Evolutionary conservation across 2,329 filamentous ascomycete genomes (phyloP).

Genomic region (Botryotinia globosa): DNA sequence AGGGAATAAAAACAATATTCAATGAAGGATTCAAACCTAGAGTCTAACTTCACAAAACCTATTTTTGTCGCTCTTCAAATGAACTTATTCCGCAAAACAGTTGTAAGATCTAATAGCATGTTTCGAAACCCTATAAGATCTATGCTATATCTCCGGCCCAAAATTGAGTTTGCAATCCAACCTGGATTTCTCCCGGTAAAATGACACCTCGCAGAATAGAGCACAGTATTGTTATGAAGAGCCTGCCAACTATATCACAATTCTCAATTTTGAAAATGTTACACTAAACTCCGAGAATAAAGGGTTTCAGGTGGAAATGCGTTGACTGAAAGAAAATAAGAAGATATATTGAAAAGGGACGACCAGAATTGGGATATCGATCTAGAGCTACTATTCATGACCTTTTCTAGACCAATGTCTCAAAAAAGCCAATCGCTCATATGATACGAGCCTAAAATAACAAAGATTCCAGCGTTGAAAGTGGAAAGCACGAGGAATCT

Average conservation of each 20-base stretch:
- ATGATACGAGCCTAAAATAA: too few relatives aligned
- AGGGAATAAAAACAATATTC: not conserved
- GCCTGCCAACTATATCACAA: not conserved
- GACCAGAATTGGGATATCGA: too few relatives aligned
- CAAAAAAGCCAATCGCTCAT: too few relatives aligned
- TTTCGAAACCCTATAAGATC: too few relatives aligned
- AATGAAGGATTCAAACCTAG: not conserved
- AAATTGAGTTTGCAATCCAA: not conserved
- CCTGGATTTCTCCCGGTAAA: not conserved
- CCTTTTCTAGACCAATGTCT: too few relatives aligned
- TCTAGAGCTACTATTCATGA: too few relatives aligned
- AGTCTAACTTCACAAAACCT: not conserved
- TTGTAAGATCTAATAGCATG: not conserved
- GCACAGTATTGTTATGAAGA: not conserved
- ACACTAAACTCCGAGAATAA: too few relatives aligned
- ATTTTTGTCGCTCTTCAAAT: not conserved
- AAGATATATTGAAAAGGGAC: too few relatives aligned
- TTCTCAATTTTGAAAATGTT: not conserved
- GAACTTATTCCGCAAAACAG: not conserved
- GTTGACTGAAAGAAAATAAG: too few relatives aligned
- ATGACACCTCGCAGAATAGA: not conserved
- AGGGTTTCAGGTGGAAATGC: too few relatives aligned
- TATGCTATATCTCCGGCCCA: not conserved
- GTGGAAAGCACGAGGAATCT: too few relatives aligned
- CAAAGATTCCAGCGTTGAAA: too few relatives aligned